Base-by-base conservation (phyloP, 768 basidiomycete genomes). In the Serendipita sp. region DNA sequence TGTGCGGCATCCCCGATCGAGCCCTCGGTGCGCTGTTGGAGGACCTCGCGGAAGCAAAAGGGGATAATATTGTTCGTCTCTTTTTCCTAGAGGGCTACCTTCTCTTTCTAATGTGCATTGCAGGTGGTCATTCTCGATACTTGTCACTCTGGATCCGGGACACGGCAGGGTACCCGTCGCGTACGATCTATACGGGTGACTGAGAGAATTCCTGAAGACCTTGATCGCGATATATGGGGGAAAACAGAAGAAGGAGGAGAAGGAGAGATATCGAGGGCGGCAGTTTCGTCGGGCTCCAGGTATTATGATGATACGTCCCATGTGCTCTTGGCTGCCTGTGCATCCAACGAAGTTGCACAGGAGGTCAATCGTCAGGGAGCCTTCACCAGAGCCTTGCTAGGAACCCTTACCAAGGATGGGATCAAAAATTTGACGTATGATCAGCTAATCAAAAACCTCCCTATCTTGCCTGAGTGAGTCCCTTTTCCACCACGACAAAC, bases 291-390 rank as follows among this genome's bases (percentile, higher is more conserved):
- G 72, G 58, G 72, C 73, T 78, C 78, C 45, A 81, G 80, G 67
- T 79, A 77, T 68, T 75, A 75, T 66, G 72, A 69, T 17, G 67
- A 69, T 42, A 67, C 72, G 42, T 71, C 79, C 0, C 81, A 87
- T 68, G 74, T 77, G 26, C 72, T 83, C 38, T 74, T 88, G 20
- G 76, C 81, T 26, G 85, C 84, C 2, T 83, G 81, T 65, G 72
- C 74, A 24, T 72, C 77, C 3, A 81, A 77, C 3, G 79, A 79
- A 64, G 76, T 75, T 61, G 85, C 85, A 13, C 68, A 73, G 7
- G 85, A 87, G 67, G 78, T 78, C 62, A 84, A 83, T 66, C 76
- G 78, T 34, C 84, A 84, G 5, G 85, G 85, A 1, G 75, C 73
- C 64, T 82, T 87, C 67, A 87, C 85, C 2, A 72, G 70, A 44